These are phyloP conservation scores for Paramecium pentaurelia DNA, from an alignment of 73 alveolate species.

Conservation along the genomic window DNA sequence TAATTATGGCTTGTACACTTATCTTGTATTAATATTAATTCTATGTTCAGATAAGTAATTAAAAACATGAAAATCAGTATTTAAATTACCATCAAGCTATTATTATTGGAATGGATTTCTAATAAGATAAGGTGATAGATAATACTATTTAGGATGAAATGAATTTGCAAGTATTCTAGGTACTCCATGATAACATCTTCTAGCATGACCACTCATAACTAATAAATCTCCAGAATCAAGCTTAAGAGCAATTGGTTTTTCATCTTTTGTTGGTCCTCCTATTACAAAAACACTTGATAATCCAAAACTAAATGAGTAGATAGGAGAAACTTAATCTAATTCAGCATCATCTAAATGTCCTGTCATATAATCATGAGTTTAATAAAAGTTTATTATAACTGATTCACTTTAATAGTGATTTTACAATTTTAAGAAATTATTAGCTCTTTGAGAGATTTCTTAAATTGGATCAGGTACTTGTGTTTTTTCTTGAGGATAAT, in stretches of 20 bases:
- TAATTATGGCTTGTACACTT: not conserved
- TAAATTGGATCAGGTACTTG: slow-evolving; percentile 44
- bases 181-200: slow-evolving; percentile 55
- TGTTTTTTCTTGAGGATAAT: slow-evolving; percentile 43
- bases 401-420: slow-evolving; percentile 45
- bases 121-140: not conserved
- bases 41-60: not conserved
- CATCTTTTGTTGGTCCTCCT: slow-evolving; percentile 57
- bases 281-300: slow-evolving; percentile 25
- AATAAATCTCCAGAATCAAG: slow-evolving; percentile 57
- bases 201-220: slow-evolving; percentile 58
- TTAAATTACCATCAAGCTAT: not conserved
- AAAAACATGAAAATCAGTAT: slow-evolving; percentile 11
- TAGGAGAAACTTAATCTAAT: slow-evolving; percentile 45
- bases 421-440: not conserved
- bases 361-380: slow-evolving; percentile 42
- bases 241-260: slow-evolving; percentile 36
- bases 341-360: slow-evolving; percentile 63
- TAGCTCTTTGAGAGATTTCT: slow-evolving; percentile 43
- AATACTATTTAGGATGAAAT: not conserved
- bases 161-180: slow-evolving; percentile 50
- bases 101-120: not conserved
- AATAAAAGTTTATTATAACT: slow-evolving; percentile 38
- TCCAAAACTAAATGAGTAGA: slow-evolving; percentile 47
- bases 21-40: slow-evolving; percentile 13